phyloP scores from a whole-genome alignment of 176 grass and related monocot species.

The Poa pratensis region DNA sequence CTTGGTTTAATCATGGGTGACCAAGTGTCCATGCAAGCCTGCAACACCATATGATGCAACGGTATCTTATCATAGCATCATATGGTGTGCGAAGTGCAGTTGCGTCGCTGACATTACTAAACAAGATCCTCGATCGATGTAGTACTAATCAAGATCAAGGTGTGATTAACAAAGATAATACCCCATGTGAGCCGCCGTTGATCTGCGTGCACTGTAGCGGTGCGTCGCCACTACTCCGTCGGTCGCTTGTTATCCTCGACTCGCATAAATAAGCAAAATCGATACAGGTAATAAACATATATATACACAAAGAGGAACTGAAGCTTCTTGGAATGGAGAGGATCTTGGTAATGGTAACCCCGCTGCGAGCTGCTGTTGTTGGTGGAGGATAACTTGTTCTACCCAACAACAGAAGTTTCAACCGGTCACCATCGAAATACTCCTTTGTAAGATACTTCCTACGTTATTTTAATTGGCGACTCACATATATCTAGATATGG shows the following conservation, averaged over 20 bases:
- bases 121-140: background rate
- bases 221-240: background rate
- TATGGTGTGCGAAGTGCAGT: background rate
- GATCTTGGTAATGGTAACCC: too few relatives aligned
- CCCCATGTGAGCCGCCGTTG: background rate
- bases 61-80: background rate
- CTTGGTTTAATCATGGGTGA: background rate
- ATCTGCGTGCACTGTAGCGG: background rate
- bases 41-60: background rate
- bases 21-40: background rate
- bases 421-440: too few relatives aligned
- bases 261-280: background rate
- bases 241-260: background rate
- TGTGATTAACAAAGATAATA: background rate
- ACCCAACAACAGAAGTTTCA: too few relatives aligned
- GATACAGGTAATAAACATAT: background rate
- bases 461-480: too few relatives aligned
- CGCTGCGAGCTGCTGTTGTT: too few relatives aligned
- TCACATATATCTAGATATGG: too few relatives aligned
- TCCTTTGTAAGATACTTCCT: too few relatives aligned
- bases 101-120: too few relatives aligned
- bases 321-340: too few relatives aligned
- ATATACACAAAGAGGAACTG: background rate
- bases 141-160: background rate
- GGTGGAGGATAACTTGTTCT: too few relatives aligned